Conservation (phyloP, 2,329 filamentous ascomycete genomes). For the Verticillium alfalfae region DNA sequence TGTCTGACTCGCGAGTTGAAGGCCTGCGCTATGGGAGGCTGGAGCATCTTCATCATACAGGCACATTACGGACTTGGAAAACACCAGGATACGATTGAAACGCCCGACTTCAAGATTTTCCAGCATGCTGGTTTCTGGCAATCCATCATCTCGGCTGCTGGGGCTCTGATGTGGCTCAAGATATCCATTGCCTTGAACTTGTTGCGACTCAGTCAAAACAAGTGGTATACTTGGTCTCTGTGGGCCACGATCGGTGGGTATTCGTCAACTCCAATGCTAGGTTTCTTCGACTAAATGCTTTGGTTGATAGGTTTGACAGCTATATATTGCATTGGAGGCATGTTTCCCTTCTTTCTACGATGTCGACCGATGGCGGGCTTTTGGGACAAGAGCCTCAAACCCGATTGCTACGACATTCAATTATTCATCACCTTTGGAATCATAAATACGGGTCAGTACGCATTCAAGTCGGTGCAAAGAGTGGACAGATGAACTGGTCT, state of each 20-base stretch:
- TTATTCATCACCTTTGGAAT: conserved; percentile 2
- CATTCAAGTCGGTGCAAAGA: neutral
- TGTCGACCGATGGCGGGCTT: conserved; percentile 1
- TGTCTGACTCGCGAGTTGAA: conserved; percentile 5
- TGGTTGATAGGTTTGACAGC: neutral
- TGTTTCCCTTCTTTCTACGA: conserved; percentile 1
- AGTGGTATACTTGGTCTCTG: conserved; percentile 17
- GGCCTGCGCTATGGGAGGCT: conserved; percentile 21
- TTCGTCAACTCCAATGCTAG: neutral
- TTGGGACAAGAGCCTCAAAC: conserved; percentile 5
- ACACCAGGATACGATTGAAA: conserved; percentile 30
- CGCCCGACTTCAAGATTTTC: conserved; percentile 24
- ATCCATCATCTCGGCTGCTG: conserved; percentile 34
- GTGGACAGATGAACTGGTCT: neutral
- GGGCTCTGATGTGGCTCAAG: conserved; percentile 11
- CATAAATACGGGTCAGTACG: neutral
- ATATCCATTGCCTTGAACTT: conserved; percentile 16
- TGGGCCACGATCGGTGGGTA: conserved; percentile 15
- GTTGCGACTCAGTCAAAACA: conserved; percentile 13
- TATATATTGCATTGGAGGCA: neutral
- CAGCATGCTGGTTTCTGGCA: conserved; percentile 37
- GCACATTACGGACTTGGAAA: conserved; percentile 38
- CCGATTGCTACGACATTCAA: conserved; percentile 3
- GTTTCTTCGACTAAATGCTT: neutral
- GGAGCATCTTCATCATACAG: conserved; percentile 32